Percentiles rank a stretch among this genome's conserved stretches.
These are phyloP conservation scores for Dendrobium huoshanense DNA, from an alignment of 106 monocot genomes.

Conservation along the genomic window DNA sequence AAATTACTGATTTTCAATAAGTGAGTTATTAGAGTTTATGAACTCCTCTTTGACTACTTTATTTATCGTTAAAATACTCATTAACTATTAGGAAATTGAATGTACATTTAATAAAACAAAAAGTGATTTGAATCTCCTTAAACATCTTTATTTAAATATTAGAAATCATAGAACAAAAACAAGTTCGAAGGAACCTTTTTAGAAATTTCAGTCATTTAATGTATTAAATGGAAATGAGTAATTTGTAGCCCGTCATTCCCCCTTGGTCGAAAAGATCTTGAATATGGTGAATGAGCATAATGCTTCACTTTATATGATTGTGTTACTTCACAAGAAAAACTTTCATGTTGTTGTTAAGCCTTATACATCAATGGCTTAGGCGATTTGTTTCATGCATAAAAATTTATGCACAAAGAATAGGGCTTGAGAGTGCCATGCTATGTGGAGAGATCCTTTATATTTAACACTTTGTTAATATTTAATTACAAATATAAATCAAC, in stretches of 20 bases:
- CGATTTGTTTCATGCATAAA: too few relatives aligned
- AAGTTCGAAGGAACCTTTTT: neutral
- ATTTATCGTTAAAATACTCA: neutral
- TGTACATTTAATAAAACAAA: neutral
- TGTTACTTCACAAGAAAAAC: too few relatives aligned
- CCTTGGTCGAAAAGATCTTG: neutral
- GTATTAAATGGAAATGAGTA: neutral
- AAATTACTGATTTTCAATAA: neutral
- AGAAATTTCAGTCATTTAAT: neutral
- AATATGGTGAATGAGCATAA: neutral
- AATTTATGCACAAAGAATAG: too few relatives aligned
- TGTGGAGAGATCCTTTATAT: too few relatives aligned
- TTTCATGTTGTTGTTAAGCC: too few relatives aligned
- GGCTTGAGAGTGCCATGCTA: too few relatives aligned
- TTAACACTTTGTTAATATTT: too few relatives aligned
- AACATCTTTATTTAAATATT: neutral
- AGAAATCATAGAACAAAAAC: neutral
- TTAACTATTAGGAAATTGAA: too few relatives aligned
- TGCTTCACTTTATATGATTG: too few relatives aligned
- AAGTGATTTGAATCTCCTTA: neutral
- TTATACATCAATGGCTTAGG: too few relatives aligned
- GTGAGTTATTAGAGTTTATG: neutral
- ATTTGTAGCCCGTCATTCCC: neutral
- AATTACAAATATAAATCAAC: too few relatives aligned
- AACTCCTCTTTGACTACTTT: neutral